Evolutionary conservation across 2,329 filamentous ascomycete genomes (phyloP).

Genomic region (Ophiocordyceps australis): DNA sequence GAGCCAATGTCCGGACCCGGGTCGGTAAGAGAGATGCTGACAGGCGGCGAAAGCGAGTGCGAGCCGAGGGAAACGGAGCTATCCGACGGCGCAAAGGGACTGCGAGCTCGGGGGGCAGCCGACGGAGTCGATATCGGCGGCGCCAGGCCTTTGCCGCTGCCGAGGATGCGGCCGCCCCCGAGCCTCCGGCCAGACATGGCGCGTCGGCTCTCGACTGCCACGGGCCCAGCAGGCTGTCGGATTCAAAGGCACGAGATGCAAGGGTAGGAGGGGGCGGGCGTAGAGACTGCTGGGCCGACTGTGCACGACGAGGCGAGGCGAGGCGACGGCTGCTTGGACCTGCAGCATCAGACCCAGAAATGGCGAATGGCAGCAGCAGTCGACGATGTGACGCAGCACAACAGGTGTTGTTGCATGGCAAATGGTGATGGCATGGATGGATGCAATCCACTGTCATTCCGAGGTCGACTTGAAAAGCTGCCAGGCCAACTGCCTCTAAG

Average conservation of each 20-base stretch:
- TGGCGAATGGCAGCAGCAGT: no score
- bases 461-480: no score
- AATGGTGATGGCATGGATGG: no score
- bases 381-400: no score
- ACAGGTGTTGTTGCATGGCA: no score
- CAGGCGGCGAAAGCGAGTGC: constrained; percentile 42
- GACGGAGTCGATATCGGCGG: constrained; percentile 35
- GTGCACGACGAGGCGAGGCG: no score
- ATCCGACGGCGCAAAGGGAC: constrained; percentile 35
- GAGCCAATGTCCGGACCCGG: constrained; percentile 64
- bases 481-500: no score
- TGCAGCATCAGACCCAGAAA: constrained; percentile 6
- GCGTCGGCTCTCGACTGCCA: no score
- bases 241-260: no score
- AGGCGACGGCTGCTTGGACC: no score
- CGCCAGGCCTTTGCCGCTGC: constrained; percentile 67
- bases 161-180: constrained; percentile 81
- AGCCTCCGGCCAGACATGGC: constrained; percentile 71
- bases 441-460: no score
- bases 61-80: constrained; percentile 69
- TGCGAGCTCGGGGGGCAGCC: constrained; percentile 24
- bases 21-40: constrained; percentile 45
- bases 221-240: no score
- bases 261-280: constrained; percentile 11
- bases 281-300: neutral